phyloP scores from a whole-genome alignment of 805 yeast species.

The Saturnispora serradocipensis region DNA sequence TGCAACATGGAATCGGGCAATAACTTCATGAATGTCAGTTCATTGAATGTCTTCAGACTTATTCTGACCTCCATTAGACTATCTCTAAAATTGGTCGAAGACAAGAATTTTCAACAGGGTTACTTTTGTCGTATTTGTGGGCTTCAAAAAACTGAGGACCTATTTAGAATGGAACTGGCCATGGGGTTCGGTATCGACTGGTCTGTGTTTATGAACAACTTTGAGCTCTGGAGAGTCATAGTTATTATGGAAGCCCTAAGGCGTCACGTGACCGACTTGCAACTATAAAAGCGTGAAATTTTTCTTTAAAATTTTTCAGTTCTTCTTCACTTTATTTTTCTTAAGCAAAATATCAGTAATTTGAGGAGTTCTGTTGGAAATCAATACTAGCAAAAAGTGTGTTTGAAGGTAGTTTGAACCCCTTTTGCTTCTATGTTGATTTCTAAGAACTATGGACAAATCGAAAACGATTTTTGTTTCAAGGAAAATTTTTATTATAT shows the following conservation, averaged over 20 bases:
- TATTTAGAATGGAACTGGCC: slow-evolving; percentile 32
- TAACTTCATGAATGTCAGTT: slow-evolving; percentile 26
- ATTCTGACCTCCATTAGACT: slow-evolving; percentile 32
- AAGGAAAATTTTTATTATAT: background rate
- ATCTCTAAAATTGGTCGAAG: slow-evolving; percentile 35
- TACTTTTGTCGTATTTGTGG: slow-evolving; percentile 39
- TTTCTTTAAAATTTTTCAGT: background rate
- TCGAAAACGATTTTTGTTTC: background rate
- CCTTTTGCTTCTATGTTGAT: background rate
- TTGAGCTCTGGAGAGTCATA: slow-evolving; percentile 27
- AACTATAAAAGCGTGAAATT: slow-evolving; percentile 1
- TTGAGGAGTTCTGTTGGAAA: background rate
- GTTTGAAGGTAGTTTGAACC: background rate
- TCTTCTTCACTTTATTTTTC: background rate
- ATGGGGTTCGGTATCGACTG: slow-evolving; percentile 35
- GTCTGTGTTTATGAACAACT: slow-evolving; percentile 31
- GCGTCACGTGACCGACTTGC: slow-evolving; percentile 6
- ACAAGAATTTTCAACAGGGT: slow-evolving; percentile 34
- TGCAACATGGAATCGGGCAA: background rate
- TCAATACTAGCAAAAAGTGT: background rate
- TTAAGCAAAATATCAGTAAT: background rate
- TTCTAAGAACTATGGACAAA: background rate
- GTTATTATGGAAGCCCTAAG: slow-evolving; percentile 10
- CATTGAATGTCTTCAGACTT: slow-evolving; percentile 32
- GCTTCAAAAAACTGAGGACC: slow-evolving; percentile 30